phyloP scores from a whole-genome alignment of 306 rosid genomes.

The Mimosa bimucronata region DNA sequence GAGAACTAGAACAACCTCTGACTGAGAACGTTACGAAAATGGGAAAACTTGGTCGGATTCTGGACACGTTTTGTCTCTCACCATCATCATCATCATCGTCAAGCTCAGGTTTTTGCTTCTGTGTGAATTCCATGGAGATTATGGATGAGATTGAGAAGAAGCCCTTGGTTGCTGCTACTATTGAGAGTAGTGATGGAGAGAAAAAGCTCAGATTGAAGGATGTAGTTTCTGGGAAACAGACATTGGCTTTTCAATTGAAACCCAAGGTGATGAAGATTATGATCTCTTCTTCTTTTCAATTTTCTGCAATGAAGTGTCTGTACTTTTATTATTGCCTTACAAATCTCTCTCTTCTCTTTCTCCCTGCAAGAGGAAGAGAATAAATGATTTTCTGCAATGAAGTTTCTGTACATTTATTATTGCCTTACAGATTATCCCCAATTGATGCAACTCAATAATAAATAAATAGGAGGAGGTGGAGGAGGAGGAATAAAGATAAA shows the following conservation, averaged over 20 bases:
- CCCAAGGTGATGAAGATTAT: constrained; percentile 62
- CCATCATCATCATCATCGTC: constrained; percentile 30
- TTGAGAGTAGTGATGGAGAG: constrained; percentile 42
- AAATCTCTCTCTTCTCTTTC: background rate
- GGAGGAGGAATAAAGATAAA: no score
- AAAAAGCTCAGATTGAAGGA: constrained; percentile 66
- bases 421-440: no score
- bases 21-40: constrained; percentile 40
- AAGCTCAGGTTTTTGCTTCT: constrained; percentile 68
- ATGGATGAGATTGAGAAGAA: constrained; percentile 66
- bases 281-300: constrained; percentile 29
- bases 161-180: constrained; percentile 48
- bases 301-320: constrained; percentile 12
- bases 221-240: constrained; percentile 69
- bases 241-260: constrained; percentile 85
- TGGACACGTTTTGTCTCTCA: constrained; percentile 63
- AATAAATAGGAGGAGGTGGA: no score
- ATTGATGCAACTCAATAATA: no score
- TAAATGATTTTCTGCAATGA: background rate
- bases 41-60: constrained; percentile 72
- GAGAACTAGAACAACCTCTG: background rate
- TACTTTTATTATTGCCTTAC: background rate
- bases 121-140: constrained; percentile 58
- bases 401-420: no score
- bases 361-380: background rate